phyloP scores from a whole-genome alignment of 2,329 filamentous ascomycete species.

The Aureobasidium pullulans region DNA sequence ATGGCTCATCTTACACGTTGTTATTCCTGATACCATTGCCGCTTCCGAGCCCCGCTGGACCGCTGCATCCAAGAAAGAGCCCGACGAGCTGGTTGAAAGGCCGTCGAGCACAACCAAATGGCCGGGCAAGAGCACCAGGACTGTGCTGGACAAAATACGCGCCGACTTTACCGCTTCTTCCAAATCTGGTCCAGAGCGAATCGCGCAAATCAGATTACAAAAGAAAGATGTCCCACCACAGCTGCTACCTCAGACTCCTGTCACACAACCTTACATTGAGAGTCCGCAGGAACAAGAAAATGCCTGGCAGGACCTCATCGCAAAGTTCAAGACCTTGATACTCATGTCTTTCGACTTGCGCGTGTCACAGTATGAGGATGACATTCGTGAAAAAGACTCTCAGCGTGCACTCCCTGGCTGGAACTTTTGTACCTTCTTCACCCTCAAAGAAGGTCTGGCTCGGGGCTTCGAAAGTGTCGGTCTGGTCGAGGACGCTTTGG shows the following conservation, averaged over 20 bases:
- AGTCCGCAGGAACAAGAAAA: slow-evolving; percentile 69
- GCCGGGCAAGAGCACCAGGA: slow-evolving; percentile 68
- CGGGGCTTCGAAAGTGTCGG: slow-evolving; percentile 94
- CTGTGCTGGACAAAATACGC: slow-evolving; percentile 80
- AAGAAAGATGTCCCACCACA: slow-evolving; percentile 41
- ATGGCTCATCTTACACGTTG: slow-evolving; percentile 89
- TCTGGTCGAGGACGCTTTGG: slow-evolving; percentile 86
- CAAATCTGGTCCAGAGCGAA: slow-evolving; percentile 66
- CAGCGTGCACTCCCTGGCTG: slow-evolving; percentile 84
- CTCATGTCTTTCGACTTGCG: slow-evolving; percentile 82
- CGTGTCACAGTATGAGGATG: slow-evolving; percentile 91
- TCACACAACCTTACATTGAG: slow-evolving; percentile 54
- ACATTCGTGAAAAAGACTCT: slow-evolving; percentile 87
- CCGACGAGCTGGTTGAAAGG: slow-evolving; percentile 57
- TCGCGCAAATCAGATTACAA: slow-evolving; percentile 75
- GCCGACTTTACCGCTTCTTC: slow-evolving; percentile 79
- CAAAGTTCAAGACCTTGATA: slow-evolving; percentile 81
- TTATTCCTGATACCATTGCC: slow-evolving; percentile 76
- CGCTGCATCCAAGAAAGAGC: slow-evolving; percentile 39
- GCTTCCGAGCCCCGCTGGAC: slow-evolving; percentile 67
- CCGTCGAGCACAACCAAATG: slow-evolving; percentile 60
- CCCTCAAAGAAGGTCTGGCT: slow-evolving; percentile 90
- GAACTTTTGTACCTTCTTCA: slow-evolving; percentile 99
- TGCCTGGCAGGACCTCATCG: slow-evolving; percentile 76
- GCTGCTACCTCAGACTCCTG: slow-evolving; percentile 37